These are phyloP conservation scores for Blastobotrys parvus DNA, from an alignment of 805 yeast genomes.

Conservation along the genomic window DNA sequence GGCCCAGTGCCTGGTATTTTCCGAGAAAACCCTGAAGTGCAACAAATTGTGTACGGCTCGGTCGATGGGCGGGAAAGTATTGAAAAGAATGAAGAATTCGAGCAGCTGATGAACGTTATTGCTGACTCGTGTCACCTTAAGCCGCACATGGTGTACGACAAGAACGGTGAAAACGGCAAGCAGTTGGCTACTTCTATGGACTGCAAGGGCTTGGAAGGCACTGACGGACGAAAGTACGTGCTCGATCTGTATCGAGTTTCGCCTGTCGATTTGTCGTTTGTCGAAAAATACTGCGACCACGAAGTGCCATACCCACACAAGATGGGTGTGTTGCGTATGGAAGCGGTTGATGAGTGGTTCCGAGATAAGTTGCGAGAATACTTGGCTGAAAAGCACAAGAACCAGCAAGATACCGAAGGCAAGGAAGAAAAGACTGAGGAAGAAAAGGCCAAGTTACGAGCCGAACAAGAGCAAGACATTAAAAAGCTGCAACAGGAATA, in stretches of 20 bases:
- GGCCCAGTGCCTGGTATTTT: slow-evolving; percentile 94
- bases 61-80: slow-evolving; percentile 51
- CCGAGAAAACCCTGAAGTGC: slow-evolving; percentile 34
- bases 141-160: slow-evolving; percentile 48
- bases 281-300: slow-evolving; percentile 45
- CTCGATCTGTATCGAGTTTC: slow-evolving; percentile 78
- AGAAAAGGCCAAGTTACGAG: slow-evolving; percentile 25
- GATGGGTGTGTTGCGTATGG: slow-evolving; percentile 71
- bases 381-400: slow-evolving; percentile 20
- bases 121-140: slow-evolving; percentile 75
- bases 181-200: slow-evolving; percentile 64
- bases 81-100: slow-evolving; percentile 45
- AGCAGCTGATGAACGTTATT: slow-evolving; percentile 46
- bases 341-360: slow-evolving; percentile 91
- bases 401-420: slow-evolving; percentile 11
- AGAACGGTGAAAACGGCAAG: slow-evolving; percentile 35
- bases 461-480: slow-evolving; percentile 24
- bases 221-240: slow-evolving; percentile 76
- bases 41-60: slow-evolving; percentile 65
- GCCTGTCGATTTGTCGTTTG: slow-evolving; percentile 75
- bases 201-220: slow-evolving; percentile 77
- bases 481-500: slow-evolving; percentile 42
- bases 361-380: slow-evolving; percentile 51
- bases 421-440: slow-evolving; percentile 1
- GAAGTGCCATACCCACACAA: slow-evolving; percentile 62